Conservation (phyloP, 331 rosid genomes). For the Rosa hybrid region DNA sequence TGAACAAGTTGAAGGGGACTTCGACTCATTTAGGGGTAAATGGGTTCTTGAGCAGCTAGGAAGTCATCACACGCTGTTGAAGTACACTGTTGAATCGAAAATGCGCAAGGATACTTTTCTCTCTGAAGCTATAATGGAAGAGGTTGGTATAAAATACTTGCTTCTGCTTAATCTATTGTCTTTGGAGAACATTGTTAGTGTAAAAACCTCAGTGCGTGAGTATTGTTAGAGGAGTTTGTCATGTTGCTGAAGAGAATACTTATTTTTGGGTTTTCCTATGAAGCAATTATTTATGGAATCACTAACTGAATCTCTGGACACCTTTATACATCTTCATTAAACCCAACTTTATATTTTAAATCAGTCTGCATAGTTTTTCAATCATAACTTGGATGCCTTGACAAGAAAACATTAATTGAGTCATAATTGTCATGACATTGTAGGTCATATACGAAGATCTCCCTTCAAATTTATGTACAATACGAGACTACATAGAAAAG, state of each 20-base stretch:
- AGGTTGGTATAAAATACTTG: slow-evolving; percentile 51
- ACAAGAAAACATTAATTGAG: slow-evolving; percentile 7
- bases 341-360: not conserved
- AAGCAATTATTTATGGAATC: not conserved
- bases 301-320: not conserved
- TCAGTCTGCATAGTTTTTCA: not conserved
- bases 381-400: not conserved
- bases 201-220: not conserved
- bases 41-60: slow-evolving; percentile 97
- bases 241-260: not conserved
- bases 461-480: slow-evolving; percentile 92
- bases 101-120: slow-evolving; percentile 91
- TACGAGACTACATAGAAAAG: slow-evolving; percentile 78
- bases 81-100: slow-evolving; percentile 93
- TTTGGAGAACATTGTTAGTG: not conserved
- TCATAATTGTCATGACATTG: slow-evolving; percentile 8
- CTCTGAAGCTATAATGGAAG: slow-evolving; percentile 96
- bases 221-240: not conserved
- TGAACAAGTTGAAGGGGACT: slow-evolving; percentile 96
- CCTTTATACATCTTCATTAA: not conserved
- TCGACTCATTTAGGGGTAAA: slow-evolving; percentile 82
- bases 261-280: not conserved
- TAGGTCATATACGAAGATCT: slow-evolving; percentile 98
- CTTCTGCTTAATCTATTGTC: not conserved
- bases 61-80: slow-evolving; percentile 84